phyloP scores from a whole-genome alignment of 495 filamentous ascomycete species.

The Talaromyces adpressus region DNA sequence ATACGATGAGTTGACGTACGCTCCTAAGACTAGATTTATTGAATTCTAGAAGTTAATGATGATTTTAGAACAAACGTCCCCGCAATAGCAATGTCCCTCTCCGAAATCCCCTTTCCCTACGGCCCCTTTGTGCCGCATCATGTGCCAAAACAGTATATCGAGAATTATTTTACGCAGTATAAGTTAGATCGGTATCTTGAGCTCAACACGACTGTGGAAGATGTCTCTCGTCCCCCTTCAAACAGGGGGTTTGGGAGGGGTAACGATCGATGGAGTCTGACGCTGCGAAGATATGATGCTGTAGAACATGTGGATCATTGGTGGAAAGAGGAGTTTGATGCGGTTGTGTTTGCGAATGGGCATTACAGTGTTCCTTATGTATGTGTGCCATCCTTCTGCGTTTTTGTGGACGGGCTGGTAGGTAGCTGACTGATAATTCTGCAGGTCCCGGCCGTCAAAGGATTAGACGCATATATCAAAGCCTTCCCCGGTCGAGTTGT shows the following conservation, averaged over 20 bases:
- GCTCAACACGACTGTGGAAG: conserved; percentile 43
- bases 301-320: conserved; percentile 32
- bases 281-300: conserved; percentile 34
- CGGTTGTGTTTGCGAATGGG: conserved; percentile 41
- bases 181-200: conserved; percentile 27
- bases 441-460: conserved; percentile 35
- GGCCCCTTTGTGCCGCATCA: conserved; percentile 44
- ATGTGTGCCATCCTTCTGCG: conserved; percentile 7
- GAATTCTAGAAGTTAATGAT: background rate
- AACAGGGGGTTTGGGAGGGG: background rate
- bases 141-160: conserved; percentile 39
- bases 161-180: conserved; percentile 39
- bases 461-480: conserved; percentile 28
- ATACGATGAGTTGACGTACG: conserved; percentile 40
- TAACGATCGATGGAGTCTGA: conserved; percentile 33
- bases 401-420: background rate
- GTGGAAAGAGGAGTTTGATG: conserved; percentile 44
- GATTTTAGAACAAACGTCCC: conserved; percentile 40
- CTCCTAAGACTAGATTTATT: background rate
- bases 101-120: conserved; percentile 39
- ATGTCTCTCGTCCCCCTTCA: conserved; percentile 24
- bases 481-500: conserved; percentile 29
- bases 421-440: background rate
- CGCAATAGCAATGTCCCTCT: conserved; percentile 44
- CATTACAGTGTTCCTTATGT: conserved; percentile 46